Evolutionary conservation across 495 filamentous ascomycete species (phyloP).

Genomic region (Aspergillus sclerotiicarbonarius): DNA sequence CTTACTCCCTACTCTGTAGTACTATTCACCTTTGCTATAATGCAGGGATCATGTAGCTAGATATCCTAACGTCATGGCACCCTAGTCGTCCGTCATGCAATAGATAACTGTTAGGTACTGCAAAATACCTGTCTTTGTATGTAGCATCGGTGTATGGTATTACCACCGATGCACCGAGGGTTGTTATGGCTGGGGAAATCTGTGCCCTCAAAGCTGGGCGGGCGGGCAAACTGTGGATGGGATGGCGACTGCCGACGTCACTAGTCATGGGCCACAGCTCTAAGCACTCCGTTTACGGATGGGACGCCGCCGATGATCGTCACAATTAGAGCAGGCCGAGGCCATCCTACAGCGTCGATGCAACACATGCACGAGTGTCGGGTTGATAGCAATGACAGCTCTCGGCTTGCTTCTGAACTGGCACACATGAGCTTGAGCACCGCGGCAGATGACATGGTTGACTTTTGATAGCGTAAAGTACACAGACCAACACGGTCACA

Average conservation of each 20-base stretch:
- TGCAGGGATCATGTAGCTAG: not conserved
- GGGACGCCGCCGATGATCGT: slow-evolving; percentile 18
- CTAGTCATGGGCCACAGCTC: slow-evolving; percentile 13
- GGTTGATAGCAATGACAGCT: not conserved
- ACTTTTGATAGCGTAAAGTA: not conserved
- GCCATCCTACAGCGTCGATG: not conserved
- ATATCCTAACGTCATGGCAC: not conserved
- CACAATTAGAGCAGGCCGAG: not conserved
- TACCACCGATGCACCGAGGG: no score
- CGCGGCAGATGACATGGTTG: no score
- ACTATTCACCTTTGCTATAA: not conserved
- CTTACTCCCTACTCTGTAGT: no score
- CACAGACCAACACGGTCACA: not conserved
- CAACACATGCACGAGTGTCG: not conserved
- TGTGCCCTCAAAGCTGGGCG: not conserved
- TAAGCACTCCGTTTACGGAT: slow-evolving; percentile 19
- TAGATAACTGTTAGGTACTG: no score
- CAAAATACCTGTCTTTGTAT: no score
- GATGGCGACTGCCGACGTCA: slow-evolving; percentile 11
- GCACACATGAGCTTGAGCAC: no score
- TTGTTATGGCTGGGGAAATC: not conserved
- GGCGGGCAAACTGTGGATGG: slow-evolving; percentile 8
- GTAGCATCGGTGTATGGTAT: no score
- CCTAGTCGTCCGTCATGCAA: no score
- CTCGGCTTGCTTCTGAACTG: no score